A percentile compares a stretch with the other conserved stretches of the same genome.
These are phyloP conservation scores for Pseudocercospora cruenta DNA, from an alignment of 2,329 filamentous ascomycete species.

Conservation along the genomic window DNA sequence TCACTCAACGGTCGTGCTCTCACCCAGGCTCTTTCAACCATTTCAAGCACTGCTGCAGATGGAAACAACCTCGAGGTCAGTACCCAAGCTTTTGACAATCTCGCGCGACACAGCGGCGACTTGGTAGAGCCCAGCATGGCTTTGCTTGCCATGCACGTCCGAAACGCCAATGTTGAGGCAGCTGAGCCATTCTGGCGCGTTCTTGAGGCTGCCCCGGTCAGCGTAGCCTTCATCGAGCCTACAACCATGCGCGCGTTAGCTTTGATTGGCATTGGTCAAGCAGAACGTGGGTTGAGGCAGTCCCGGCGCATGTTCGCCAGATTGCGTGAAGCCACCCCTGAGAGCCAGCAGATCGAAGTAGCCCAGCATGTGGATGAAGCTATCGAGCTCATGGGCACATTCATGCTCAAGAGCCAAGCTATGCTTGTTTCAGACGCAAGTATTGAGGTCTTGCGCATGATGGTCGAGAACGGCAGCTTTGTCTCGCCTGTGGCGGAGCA, in stretches of 20 bases:
- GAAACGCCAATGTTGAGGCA: slow-evolving; percentile 74
- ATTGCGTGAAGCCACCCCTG: slow-evolving; percentile 66
- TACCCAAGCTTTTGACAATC: slow-evolving; percentile 56
- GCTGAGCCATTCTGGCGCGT: slow-evolving; percentile 82
- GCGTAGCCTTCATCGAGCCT: slow-evolving; percentile 76
- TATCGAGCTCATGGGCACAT: slow-evolving; percentile 67
- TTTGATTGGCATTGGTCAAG: slow-evolving; percentile 80
- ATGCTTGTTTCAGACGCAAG: slow-evolving; percentile 58
- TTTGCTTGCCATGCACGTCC: slow-evolving; percentile 83
- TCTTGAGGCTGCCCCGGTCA: slow-evolving; percentile 64
- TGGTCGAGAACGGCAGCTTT: slow-evolving; percentile 67
- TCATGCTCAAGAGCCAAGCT: slow-evolving; percentile 58
- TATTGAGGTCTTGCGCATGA: slow-evolving; percentile 64
- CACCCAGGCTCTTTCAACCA: slow-evolving; percentile 67
- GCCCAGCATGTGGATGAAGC: slow-evolving; percentile 86
- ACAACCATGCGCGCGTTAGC: slow-evolving; percentile 89
- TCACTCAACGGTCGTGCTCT: slow-evolving; percentile 63
- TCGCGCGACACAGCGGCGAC: slow-evolving; percentile 54
- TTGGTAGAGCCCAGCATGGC: slow-evolving; percentile 68
- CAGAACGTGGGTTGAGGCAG: slow-evolving; percentile 78
- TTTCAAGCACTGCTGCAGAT: slow-evolving; percentile 81
- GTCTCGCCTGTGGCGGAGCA: slow-evolving; percentile 64
- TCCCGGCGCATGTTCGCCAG: slow-evolving; percentile 85
- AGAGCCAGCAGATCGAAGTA: slow-evolving; percentile 57
- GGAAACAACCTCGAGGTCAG: slow-evolving; percentile 71